phyloP scores from a whole-genome alignment of 164 flowering plant species.

The Vitis vinifera region ASM3070453v1 NC_081813.1:2371501-2372000 shows the following conservation, averaged over 20 bases:
- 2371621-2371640: constrained; percentile 75
- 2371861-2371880: constrained; percentile 71
- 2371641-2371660: constrained; percentile 89
- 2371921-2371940: constrained; percentile 8
- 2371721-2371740: neutral
- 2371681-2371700: constrained; percentile 79
- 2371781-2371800: constrained; percentile 95
- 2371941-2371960: too few relatives aligned
- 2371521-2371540: neutral
- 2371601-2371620: constrained; percentile 77
- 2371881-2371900: constrained; percentile 70
- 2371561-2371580: constrained; percentile 50
- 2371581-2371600: constrained; percentile 77
- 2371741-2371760: neutral
- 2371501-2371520: constrained; percentile 1
- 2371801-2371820: constrained; percentile 66
- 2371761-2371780: neutral
- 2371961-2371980: too few relatives aligned
- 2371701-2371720: neutral
- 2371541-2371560: neutral
- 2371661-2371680: constrained; percentile 96
- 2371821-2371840: constrained; percentile 64
- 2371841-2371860: constrained; percentile 71
- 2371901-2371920: constrained; percentile 80
- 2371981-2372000: too few relatives aligned